Evolutionary conservation across 2,329 filamentous ascomycete genomes (phyloP).

Genomic region (Sclerotinia glacialis): DNA sequence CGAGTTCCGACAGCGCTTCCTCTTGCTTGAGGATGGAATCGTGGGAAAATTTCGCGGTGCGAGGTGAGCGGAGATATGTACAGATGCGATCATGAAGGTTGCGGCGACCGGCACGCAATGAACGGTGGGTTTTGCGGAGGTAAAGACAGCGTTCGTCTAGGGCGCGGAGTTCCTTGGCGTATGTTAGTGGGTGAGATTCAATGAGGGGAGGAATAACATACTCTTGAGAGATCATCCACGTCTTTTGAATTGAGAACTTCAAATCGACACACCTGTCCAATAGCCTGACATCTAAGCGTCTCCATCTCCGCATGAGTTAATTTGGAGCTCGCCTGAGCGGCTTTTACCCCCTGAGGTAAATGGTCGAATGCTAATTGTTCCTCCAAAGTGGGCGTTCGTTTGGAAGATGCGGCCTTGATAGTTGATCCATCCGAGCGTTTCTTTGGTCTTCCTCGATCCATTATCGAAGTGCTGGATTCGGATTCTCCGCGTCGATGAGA

Average conservation of each 20-base stretch:
- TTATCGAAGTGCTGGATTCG: conserved; percentile 55
- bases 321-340: conserved; percentile 50
- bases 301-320: conserved; percentile 50
- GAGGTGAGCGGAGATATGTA: conserved; percentile 69
- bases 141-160: conserved; percentile 79
- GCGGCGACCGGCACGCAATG: conserved; percentile 70
- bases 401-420: conserved; percentile 40
- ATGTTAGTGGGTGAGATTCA: conserved; percentile 11
- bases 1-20: conserved; percentile 73
- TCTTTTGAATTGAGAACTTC: conserved; percentile 62
- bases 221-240: conserved; percentile 63
- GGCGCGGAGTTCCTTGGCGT: conserved; percentile 62
- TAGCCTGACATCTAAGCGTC: conserved; percentile 57
- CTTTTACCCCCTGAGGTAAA: conserved; percentile 57
- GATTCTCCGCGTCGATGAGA: conserved; percentile 55
- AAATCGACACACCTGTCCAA: conserved; percentile 60
- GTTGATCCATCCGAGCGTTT: conserved; percentile 48
- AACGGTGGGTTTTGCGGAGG: conserved; percentile 72
- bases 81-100: conserved; percentile 76
- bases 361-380: conserved; percentile 59
- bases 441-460: conserved; percentile 60
- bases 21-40: conserved; percentile 77
- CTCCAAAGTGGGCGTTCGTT: conserved; percentile 30
- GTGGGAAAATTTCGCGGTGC: conserved; percentile 67
- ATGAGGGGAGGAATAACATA: conserved; percentile 35